Base-by-base conservation (phyloP, 495 filamentous ascomycete species). In the Lichina pygmaea region DNA sequence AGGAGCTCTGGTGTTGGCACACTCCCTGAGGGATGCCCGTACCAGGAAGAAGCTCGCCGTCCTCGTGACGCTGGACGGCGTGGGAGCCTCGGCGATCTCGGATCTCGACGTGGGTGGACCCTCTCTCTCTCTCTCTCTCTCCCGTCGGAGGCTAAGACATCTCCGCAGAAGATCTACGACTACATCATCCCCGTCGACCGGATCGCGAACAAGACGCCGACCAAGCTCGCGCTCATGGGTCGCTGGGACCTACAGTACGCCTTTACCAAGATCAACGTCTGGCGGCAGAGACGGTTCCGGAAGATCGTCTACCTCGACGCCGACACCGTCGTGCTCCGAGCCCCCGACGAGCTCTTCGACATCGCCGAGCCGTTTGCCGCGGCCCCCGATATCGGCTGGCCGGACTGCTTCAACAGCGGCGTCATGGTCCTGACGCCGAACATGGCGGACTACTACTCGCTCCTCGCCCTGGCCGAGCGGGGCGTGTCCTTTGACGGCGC, bases 401-500 rank as follows among this genome's bases (percentile, higher is more conserved):
- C 89, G 33, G 89, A 99, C 62, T 71, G 83, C 49, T 99, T 99
- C 70, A 99, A 99, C 63, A 86, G 81, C 41, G 89, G 89, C 48
- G 67, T 99, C 44, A 89, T 99, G 81, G 81, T 79, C 40, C 59
- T 95, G 41, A 77, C 71, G 30, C 89, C 89, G 13, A 81, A 92
- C 58, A 62, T 82, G 67, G 77, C 77, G 45, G 85, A 91, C 48
- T 93, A 89, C 58, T 77, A 78, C 55, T 78, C 83, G 24, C 66
- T 99, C 53, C 66, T 72, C 48, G 78, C 79, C 43, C 69, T 94
- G 58, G 86, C 91, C 31, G 69, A 83, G 49, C 63, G 76, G 34
- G 85, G 84, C 43, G 79, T 82, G 56, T 93, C 84, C 52, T 99
- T 99, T 53, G 89, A 99, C 61, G 91, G 89, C 24, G 89, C 91